Base-by-base conservation (phyloP, 2,329 filamentous ascomycete genomes). In the Cordyceps tenuipes region DNA sequence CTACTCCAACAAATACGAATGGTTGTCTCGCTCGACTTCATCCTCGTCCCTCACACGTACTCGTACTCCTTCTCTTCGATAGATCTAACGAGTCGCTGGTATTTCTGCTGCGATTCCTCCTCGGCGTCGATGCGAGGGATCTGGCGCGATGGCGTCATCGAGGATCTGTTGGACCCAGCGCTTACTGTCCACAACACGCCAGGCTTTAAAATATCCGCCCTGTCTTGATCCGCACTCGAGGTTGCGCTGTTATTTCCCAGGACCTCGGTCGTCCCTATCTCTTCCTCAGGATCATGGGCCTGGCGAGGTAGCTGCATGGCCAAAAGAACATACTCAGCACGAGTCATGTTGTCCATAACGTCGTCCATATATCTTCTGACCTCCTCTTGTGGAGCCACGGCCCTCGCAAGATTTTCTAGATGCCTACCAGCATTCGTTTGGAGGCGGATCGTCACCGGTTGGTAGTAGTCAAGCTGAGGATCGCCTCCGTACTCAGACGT, bases 401-500 rank as follows among this genome's bases (percentile, higher is more conserved):
- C 82, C 55, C 81, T 77, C 21, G 79, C 76, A 15, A 89, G 71
- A 51, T 83, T 79, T 63, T 88, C 85, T 5, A 88, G 74, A 62
- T 85, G 77, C 49, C 81, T 79, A 1, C 80, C 79, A 39, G 77
- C 77, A 12, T 75, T 74, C 0, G 83, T 77, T 60, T 79, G 79
- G 26, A 89, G 71, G 19, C 84, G 79, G 57, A 89, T 80, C 0
- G 81, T 87, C 31, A 92, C 80, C 2, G 89, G 89, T 65, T 92
- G 87, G 68, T 91, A 93, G 72, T 89, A 90, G 66, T 91, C 85
- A 13, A 87, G 72, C 9, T 77, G 74, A 1, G 82, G 82, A 63
- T 87, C 82, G n/a, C 82, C 82, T 60, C 81, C 79, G 61, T 85
- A 83, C 65, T 88, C 85, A 1, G 83, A 82, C n/a, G 76, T 78